Conservation (phyloP, 1,139 yeast genomes). For the Debaryomyces singareniensis region DNA sequence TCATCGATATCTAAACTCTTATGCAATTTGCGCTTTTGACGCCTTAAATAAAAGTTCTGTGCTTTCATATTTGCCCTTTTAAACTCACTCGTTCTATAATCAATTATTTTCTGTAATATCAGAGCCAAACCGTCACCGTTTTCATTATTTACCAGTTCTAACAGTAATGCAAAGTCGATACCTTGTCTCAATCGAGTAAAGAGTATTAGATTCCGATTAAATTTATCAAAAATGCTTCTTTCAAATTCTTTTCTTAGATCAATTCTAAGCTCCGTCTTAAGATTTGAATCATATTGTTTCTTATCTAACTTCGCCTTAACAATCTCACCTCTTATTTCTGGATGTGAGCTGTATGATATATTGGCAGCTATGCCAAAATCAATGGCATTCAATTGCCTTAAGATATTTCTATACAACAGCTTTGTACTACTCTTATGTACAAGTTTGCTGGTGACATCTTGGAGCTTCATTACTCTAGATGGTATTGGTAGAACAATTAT, state of each 20-base stretch:
- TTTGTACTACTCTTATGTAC: too few relatives aligned
- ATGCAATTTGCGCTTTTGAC: too few relatives aligned
- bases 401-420: neutral
- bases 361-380: too few relatives aligned
- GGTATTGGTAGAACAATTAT: too few relatives aligned
- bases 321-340: constrained; percentile 1
- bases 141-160: constrained; percentile 1
- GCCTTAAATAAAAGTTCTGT: too few relatives aligned
- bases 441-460: too few relatives aligned
- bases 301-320: constrained; percentile 8
- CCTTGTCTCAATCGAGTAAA: neutral
- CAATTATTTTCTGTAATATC: neutral
- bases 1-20: too few relatives aligned
- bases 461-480: too few relatives aligned
- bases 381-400: too few relatives aligned
- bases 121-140: neutral
- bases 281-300: constrained; percentile 5
- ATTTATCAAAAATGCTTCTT: constrained; percentile 1
- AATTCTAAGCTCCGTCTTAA: constrained; percentile 14
- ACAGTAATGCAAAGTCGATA: neutral
- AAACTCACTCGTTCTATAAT: neutral
- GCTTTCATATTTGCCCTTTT: neutral
- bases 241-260: constrained; percentile 14
- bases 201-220: neutral
- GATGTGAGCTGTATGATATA: too few relatives aligned